Percentiles rank a stretch among this genome's conserved stretches.
Conservation (phyloP, 371 early-diverging fungal species). For the Sporodiniella umbellata region DNA sequence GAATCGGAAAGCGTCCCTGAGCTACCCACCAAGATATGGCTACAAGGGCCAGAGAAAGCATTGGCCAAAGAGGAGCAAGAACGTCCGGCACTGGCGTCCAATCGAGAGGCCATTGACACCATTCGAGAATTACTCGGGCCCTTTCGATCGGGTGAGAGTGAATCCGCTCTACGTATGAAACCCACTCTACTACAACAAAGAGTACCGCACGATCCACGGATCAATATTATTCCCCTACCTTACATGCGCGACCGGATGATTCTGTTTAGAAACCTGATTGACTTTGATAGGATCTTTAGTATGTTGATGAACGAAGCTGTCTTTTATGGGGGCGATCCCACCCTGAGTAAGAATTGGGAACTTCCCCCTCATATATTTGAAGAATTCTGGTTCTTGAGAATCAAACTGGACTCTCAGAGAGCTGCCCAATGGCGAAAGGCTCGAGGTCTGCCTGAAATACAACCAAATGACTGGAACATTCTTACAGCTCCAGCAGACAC, state of each 20-base stretch:
- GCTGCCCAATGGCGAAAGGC: conserved; percentile 31
- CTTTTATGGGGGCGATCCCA: conserved; percentile 49
- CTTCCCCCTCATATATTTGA: conserved; percentile 47
- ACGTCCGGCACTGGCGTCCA: conserved; percentile 15
- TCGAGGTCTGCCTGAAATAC: conserved; percentile 28
- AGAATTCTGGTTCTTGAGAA: conserved; percentile 42
- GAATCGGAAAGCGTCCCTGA: too few species aligned
- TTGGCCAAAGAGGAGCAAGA: neutral
- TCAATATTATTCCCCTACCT: conserved; percentile 51
- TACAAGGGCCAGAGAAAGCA: too few species aligned
- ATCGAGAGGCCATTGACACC: conserved; percentile 31
- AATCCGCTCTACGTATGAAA: conserved; percentile 13
- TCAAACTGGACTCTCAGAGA: conserved; percentile 24
- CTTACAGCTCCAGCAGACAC: too few species aligned
- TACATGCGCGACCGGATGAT: conserved; percentile 59
- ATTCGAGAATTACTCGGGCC: conserved; percentile 26
- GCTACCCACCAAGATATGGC: too few species aligned
- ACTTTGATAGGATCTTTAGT: conserved; percentile 48
- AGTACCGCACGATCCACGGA: conserved; percentile 53
- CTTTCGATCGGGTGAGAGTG: neutral
- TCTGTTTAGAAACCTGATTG: conserved; percentile 45
- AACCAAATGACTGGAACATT: neutral
- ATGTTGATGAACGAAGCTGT: conserved; percentile 43
- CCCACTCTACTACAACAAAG: conserved; percentile 31
- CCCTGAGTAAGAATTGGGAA: conserved; percentile 53